These are phyloP conservation scores for Candida khao-thaluensis DNA, from an alignment of 805 yeast genomes.

Conservation along the genomic window DNA sequence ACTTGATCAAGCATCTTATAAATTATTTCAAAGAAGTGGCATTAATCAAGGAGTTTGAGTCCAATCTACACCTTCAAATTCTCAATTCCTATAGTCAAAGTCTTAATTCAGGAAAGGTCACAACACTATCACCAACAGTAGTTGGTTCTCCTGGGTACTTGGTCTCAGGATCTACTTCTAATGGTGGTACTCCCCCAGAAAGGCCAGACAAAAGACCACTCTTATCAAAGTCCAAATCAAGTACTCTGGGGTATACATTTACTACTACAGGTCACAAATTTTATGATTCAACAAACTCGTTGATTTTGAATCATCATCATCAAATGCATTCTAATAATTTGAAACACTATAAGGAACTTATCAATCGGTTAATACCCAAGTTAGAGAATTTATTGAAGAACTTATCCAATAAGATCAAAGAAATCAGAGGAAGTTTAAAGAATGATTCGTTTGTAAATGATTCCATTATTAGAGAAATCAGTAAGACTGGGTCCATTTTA, in stretches of 20 bases:
- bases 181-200: constrained; percentile 8
- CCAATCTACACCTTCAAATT: constrained; percentile 37
- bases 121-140: neutral
- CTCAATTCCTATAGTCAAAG: constrained; percentile 32
- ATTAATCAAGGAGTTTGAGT: constrained; percentile 47
- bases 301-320: constrained; percentile 37
- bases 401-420: constrained; percentile 39
- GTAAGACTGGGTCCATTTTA: constrained; percentile 58
- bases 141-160: neutral
- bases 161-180: constrained; percentile 9
- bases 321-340: constrained; percentile 23
- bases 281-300: constrained; percentile 20
- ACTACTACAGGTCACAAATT: constrained; percentile 4
- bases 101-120: neutral
- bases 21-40: constrained; percentile 43
- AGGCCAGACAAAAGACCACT: constrained; percentile 19
- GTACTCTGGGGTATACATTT: constrained; percentile 8
- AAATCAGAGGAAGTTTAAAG: constrained; percentile 37
- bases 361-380: constrained; percentile 33
- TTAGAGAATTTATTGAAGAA: constrained; percentile 36
- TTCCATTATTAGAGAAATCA: constrained; percentile 42
- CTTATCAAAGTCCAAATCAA: constrained; percentile 25
- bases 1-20: constrained; percentile 36
- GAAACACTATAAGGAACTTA: constrained; percentile 33
- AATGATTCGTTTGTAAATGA: constrained; percentile 43